Conservation (phyloP, 2,329 filamentous ascomycete species). For the Acarospora socialis region DNA sequence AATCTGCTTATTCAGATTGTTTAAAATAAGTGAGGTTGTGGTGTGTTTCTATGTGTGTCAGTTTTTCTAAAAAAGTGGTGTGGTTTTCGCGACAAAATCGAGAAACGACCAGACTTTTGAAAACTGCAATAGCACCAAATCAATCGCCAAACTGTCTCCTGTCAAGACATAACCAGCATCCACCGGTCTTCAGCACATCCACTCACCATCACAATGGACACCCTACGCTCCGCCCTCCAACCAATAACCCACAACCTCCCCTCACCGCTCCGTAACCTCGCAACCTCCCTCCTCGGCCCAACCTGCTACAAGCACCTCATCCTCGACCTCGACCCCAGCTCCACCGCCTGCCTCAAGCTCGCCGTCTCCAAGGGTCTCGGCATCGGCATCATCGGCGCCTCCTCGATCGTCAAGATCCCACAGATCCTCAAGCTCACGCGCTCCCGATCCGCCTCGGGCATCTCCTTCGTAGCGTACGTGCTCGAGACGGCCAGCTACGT, state of each 20-base stretch:
- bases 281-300: slow-evolving; percentile 65
- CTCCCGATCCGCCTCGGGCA: slow-evolving; percentile 66
- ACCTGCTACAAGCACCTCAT: slow-evolving; percentile 76
- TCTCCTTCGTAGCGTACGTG: slow-evolving; percentile 81
- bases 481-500: slow-evolving; percentile 82
- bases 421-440: slow-evolving; percentile 86
- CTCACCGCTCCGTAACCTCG: slow-evolving; percentile 56
- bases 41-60: too few species aligned
- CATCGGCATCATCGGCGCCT: slow-evolving; percentile 82
- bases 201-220: slow-evolving; percentile 40
- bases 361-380: slow-evolving; percentile 85
- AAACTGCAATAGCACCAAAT: too few species aligned
- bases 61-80: too few species aligned
- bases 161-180: slow-evolving; percentile 4
- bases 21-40: too few species aligned
- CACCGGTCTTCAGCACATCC: slow-evolving; percentile 29
- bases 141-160: background rate
- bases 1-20: too few species aligned
- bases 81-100: too few species aligned
- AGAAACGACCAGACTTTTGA: too few species aligned
- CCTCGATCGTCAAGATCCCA: slow-evolving; percentile 86
- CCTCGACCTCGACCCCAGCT: slow-evolving; percentile 61
- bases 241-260: slow-evolving; percentile 64
- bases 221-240: slow-evolving; percentile 44
- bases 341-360: slow-evolving; percentile 73